A percentile compares a stretch with the other conserved stretches of the same genome.
Conservation (phyloP, 768 basidiomycete species). For the Pleurotus djamor region DNA sequence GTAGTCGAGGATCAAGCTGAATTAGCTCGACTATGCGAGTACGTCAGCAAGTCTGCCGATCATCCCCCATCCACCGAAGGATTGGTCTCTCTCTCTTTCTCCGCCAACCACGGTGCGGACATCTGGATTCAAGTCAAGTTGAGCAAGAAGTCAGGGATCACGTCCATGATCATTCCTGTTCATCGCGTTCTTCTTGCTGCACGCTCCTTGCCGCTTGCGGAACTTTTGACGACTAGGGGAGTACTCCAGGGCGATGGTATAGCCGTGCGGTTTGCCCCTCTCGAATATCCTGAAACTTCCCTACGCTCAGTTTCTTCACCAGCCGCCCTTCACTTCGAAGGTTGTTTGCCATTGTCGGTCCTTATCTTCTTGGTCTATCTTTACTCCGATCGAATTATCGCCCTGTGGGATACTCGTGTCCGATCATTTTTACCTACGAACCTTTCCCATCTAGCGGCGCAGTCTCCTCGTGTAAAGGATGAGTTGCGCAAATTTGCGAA, state of each 20-base stretch:
- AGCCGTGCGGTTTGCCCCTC: not conserved
- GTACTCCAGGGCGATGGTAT: not conserved
- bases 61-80: conserved; percentile 11
- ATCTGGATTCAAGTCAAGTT: conserved; percentile 40
- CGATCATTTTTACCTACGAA: conserved; percentile 37
- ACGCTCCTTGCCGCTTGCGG: conserved; percentile 32
- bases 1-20: conserved; percentile 33
- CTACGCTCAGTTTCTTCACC: not conserved
- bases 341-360: conserved; percentile 62
- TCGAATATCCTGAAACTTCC: not conserved
- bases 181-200: conserved; percentile 68
- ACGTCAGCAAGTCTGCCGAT: conserved; percentile 24
- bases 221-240: not conserved
- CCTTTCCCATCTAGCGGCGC: conserved; percentile 36
- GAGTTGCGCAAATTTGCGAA: conserved; percentile 63
- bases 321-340: conserved; percentile 30
- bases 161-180: conserved; percentile 42
- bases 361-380: conserved; percentile 81
- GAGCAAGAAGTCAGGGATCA: conserved; percentile 23
- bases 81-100: conserved; percentile 2
- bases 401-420: conserved; percentile 82
- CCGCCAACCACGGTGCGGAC: conserved; percentile 59
- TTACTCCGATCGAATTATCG: conserved; percentile 83
- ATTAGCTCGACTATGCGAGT: conserved; percentile 28
- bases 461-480: conserved; percentile 47